Base-by-base conservation (phyloP, 2,329 filamentous ascomycete genomes). In the Scorias spongiosa region DNA sequence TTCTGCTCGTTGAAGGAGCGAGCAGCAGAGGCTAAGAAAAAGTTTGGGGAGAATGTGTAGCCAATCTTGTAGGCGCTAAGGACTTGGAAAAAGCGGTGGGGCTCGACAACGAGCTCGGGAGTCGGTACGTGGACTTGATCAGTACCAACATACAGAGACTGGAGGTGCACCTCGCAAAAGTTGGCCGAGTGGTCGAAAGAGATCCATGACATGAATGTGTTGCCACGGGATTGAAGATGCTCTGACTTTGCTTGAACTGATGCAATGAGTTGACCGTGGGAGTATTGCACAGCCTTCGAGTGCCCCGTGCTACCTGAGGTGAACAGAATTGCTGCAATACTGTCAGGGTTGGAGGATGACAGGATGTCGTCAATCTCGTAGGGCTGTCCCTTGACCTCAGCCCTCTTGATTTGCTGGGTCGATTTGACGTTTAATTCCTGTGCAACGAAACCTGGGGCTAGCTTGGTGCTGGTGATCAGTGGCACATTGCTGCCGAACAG, bases 151-250 rank as follows among this genome's bases (percentile, higher is more conserved):
- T 47, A 58, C 39, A 74, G 51, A 1, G 72, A 69, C 11, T 66
- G 65, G 0, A 77, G 52, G 49, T 77, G 74, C 12, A 70, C 66
- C 42, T 78, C 69, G 1, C 63, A 57, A 2, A 78, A 55, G 46
- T 58, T 66, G 0, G 68, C 74, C 9, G 75, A 71, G 45, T 77
- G 74, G 47, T 77, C 72, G 7, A 75, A 55, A 0, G 63, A 63
- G 11, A 72, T 64, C 70, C 70, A 74, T 46, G 67, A 70, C 3
- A 74, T 40, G 30, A 59, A 51, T 1, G 49, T 46, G 43, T 46
- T 44, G 29, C 44, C 42, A 9, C 43, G 14, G 1, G 45, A 43
- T 11, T 37, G 18, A 28, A 49, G 45, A 37, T 49, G 12, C 15
- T 30, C 36, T 6, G 44, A 38, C 18, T 49, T 51, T 1, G 47